Evolutionary conservation across 192 early-diverging fungal species (phyloP).

Genomic region (Umbelopsis sp.): DNA sequence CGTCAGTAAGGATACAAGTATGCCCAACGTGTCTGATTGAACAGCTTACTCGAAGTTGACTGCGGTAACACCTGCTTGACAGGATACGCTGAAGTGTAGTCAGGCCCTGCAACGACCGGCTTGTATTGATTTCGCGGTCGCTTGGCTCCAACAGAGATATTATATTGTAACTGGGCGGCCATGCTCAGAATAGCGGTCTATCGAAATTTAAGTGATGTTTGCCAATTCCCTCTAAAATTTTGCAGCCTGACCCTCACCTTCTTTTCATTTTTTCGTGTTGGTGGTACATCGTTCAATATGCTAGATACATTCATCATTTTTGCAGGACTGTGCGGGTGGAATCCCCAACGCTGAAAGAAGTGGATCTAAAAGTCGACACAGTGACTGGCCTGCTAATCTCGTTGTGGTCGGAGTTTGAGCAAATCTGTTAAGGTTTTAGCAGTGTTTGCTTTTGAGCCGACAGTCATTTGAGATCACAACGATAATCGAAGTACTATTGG

Average conservation of each 20-base stretch:
- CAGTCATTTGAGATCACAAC: too few relatives aligned
- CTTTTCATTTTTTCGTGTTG: background rate
- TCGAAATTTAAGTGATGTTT: background rate
- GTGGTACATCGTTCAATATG: slow-evolving; percentile 7
- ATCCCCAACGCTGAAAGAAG: too few relatives aligned
- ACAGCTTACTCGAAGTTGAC: slow-evolving; percentile 1
- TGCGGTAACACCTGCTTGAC: background rate
- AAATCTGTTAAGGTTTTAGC: too few relatives aligned
- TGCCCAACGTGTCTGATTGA: background rate
- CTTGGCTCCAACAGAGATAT: background rate
- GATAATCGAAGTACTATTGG: too few relatives aligned
- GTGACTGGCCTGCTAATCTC: too few relatives aligned
- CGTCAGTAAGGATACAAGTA: background rate
- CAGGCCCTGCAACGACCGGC: background rate
- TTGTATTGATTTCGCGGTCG: background rate
- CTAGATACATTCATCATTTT: slow-evolving; percentile 17
- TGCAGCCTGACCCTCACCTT: background rate
- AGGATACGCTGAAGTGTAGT: background rate
- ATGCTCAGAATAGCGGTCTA: background rate
- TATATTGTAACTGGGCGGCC: slow-evolving; percentile 9
- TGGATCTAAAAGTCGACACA: too few relatives aligned
- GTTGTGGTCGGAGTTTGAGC: too few relatives aligned
- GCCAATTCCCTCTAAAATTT: background rate
- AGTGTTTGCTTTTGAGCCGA: too few relatives aligned
- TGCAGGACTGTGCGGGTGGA: too few relatives aligned